phyloP scores from a whole-genome alignment of 305 asterid species.

The Fraxinus latifolia region DNA sequence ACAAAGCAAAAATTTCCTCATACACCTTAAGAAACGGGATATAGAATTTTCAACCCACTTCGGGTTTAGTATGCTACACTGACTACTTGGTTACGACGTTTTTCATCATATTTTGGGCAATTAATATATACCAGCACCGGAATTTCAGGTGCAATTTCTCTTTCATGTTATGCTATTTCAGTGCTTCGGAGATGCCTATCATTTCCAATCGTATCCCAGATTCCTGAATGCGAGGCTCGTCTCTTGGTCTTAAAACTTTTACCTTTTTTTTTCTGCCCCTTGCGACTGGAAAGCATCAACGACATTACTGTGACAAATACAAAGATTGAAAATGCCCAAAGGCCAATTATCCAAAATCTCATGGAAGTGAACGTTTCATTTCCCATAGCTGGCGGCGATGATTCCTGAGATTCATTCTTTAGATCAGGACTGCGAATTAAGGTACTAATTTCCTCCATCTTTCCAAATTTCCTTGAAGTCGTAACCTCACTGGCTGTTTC shows the following conservation, averaged over 20 bases:
- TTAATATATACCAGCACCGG: constrained; percentile 13
- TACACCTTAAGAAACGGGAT: neutral
- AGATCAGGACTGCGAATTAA: constrained; percentile 8
- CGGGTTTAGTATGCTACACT: neutral
- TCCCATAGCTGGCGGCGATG: constrained; percentile 43
- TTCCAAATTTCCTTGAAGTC: constrained; percentile 37
- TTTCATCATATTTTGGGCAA: neutral
- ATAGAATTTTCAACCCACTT: neutral
- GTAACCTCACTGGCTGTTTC: constrained; percentile 26
- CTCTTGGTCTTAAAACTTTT: constrained; percentile 53
- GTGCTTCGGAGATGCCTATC: constrained; percentile 36
- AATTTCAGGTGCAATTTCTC: neutral
- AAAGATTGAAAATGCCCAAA: constrained; percentile 60
- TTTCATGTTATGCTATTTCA: constrained; percentile 28
- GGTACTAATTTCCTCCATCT: constrained; percentile 24
- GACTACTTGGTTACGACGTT: neutral
- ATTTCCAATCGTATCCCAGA: constrained; percentile 42
- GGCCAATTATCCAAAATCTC: constrained; percentile 63
- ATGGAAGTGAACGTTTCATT: constrained; percentile 53
- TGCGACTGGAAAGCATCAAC: constrained; percentile 46
- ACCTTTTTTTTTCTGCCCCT: constrained; percentile 50
- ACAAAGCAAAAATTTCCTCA: neutral
- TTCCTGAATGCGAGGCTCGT: constrained; percentile 40
- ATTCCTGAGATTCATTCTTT: constrained; percentile 38
- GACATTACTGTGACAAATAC: constrained; percentile 54